Conservation (phyloP, 139 green algal genomes). For the Chlorella sp. region DNA sequence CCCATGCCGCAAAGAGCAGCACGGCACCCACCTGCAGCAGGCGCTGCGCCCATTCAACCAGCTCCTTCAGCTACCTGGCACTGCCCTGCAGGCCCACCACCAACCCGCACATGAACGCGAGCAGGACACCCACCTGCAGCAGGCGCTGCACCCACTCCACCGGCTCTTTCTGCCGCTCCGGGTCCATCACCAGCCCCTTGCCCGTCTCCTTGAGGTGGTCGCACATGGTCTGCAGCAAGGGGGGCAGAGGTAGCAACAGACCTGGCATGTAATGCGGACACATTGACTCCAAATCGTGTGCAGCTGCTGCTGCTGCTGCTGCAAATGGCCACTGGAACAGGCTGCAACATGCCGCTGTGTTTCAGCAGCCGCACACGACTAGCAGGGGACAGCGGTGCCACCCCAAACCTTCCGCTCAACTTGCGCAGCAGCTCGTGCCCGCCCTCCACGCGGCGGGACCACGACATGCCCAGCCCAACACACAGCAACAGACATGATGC, state of each 20-base stretch:
- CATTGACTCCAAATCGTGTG: too few relatives aligned
- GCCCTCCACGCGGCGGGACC: slow-evolving; percentile 76
- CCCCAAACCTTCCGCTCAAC: too few relatives aligned
- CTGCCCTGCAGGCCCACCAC: slow-evolving; percentile 72
- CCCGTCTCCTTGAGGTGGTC: slow-evolving; percentile 77
- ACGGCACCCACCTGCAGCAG: slow-evolving; percentile 79
- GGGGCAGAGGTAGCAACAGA: not conserved
- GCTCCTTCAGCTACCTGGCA: slow-evolving; percentile 59
- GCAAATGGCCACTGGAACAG: too few relatives aligned
- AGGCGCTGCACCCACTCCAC: slow-evolving; percentile 90
- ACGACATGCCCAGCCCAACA: not conserved
- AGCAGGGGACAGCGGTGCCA: too few relatives aligned
- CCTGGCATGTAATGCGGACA: too few relatives aligned
- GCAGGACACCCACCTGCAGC: slow-evolving; percentile 67
- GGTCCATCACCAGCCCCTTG: slow-evolving; percentile 74
- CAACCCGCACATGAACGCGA: slow-evolving; percentile 30
- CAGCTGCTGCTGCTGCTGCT: too few relatives aligned
- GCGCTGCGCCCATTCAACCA: slow-evolving; percentile 87
- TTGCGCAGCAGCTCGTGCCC: slow-evolving; percentile 72
- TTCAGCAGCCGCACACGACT: too few relatives aligned
- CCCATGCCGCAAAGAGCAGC: not conserved
- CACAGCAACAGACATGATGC: not conserved
- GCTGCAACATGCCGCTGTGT: too few relatives aligned
- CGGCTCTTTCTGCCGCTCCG: slow-evolving; percentile 79
- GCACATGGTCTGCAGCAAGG: slow-evolving; percentile 35